These are phyloP conservation scores for Aspergillus diversus DNA, from an alignment of 495 filamentous ascomycete species.

Conservation along the genomic window DNA sequence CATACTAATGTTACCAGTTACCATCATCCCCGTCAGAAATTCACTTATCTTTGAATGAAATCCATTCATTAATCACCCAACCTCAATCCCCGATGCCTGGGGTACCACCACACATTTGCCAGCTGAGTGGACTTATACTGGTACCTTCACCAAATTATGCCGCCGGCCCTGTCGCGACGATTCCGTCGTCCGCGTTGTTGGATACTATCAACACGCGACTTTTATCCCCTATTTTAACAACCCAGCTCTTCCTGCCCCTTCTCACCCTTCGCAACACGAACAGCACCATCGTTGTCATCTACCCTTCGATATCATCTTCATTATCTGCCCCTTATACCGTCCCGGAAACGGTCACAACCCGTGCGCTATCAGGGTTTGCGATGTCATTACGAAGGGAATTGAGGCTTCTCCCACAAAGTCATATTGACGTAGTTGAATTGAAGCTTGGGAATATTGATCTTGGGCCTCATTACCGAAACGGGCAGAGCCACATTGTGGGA, in stretches of 20 bases:
- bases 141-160: slow-evolving; percentile 65
- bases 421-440: slow-evolving; percentile 78
- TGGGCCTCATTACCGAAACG: slow-evolving; percentile 46
- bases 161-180: slow-evolving; percentile 76
- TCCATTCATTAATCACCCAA: slow-evolving; percentile 63
- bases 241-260: slow-evolving; percentile 84
- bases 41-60: slow-evolving; percentile 55
- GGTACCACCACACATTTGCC: slow-evolving; percentile 71
- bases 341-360: slow-evolving; percentile 76
- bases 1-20: slow-evolving; percentile 45
- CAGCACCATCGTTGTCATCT: slow-evolving; percentile 75
- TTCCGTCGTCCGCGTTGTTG: slow-evolving; percentile 79
- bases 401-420: slow-evolving; percentile 45
- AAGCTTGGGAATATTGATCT: slow-evolving; percentile 87
- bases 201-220: slow-evolving; percentile 89
- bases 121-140: slow-evolving; percentile 76
- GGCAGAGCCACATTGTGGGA: slow-evolving; percentile 48
- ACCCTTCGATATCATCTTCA: slow-evolving; percentile 80
- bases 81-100: slow-evolving; percentile 73
- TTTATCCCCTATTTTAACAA: slow-evolving; percentile 85
- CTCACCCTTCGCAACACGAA: slow-evolving; percentile 58
- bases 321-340: slow-evolving; percentile 83
- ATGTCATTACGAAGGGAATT: slow-evolving; percentile 77
- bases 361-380: slow-evolving; percentile 80
- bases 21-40: slow-evolving; percentile 59